Conservation (phyloP, 352 stramenopile species). For the Globisporangium recalcitrans region DNA sequence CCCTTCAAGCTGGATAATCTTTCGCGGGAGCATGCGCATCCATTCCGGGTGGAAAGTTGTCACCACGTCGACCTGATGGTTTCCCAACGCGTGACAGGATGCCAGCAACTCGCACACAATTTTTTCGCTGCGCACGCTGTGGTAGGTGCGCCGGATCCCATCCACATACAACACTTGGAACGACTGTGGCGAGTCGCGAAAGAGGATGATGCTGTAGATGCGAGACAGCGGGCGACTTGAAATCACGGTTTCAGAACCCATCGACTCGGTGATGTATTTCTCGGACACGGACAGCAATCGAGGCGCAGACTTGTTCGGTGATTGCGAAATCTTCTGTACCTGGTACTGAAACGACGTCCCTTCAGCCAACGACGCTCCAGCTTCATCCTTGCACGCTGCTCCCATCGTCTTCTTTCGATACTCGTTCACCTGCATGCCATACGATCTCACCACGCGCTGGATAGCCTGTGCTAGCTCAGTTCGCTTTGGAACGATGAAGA, state of each 20-base stretch:
- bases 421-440: slow-evolving; percentile 79
- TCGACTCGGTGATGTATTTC: slow-evolving; percentile 62
- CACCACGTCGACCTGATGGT: slow-evolving; percentile 60
- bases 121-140: slow-evolving; percentile 57
- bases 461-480: slow-evolving; percentile 72
- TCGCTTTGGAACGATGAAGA: slow-evolving; percentile 62
- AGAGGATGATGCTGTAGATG: slow-evolving; percentile 68
- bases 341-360: slow-evolving; percentile 65
- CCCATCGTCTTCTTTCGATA: slow-evolving; percentile 81
- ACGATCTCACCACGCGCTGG: slow-evolving; percentile 63
- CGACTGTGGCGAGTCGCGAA: slow-evolving; percentile 47
- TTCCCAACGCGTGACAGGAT: slow-evolving; percentile 71
- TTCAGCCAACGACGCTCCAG: slow-evolving; percentile 19
- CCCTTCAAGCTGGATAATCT: slow-evolving; percentile 67
- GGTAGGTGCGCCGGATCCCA: slow-evolving; percentile 65
- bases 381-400: slow-evolving; percentile 44
- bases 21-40: slow-evolving; percentile 67
- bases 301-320: slow-evolving; percentile 28
- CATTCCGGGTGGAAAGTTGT: slow-evolving; percentile 39
- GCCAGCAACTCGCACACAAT: slow-evolving; percentile 70
- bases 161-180: slow-evolving; percentile 79
- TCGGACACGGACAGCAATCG: slow-evolving; percentile 62
- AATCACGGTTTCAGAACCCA: slow-evolving; percentile 48
- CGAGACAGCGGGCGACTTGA: slow-evolving; percentile 62
- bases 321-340: slow-evolving; percentile 53